Evolutionary conservation across 192 early-diverging fungal genomes (phyloP).

Genomic region (Phlyctochytrium planicorne): DNA sequence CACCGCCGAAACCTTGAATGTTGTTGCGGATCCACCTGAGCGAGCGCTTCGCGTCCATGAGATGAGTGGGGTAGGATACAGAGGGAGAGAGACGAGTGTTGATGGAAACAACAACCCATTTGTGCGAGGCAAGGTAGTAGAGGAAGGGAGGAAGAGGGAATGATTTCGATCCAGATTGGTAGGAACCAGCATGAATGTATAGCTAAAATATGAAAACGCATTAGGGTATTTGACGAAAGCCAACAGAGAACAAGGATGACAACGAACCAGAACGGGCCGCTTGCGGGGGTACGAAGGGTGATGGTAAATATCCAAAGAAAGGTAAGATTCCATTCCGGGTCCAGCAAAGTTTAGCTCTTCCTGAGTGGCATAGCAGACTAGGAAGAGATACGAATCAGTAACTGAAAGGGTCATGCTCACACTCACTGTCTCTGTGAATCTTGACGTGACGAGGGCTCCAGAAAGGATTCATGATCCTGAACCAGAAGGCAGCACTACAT

Average conservation of each 20-base stretch:
- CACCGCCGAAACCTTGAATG: constrained; percentile 58
- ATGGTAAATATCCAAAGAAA: constrained; percentile 39
- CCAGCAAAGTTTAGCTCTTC: constrained; percentile 27
- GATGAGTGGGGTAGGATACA: constrained; percentile 49
- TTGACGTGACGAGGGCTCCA: constrained; percentile 28
- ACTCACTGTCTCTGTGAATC: constrained; percentile 31
- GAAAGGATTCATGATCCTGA: constrained; percentile 38
- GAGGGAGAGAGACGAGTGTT: constrained; percentile 49
- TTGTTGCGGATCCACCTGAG: constrained; percentile 62
- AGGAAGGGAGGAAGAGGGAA: constrained; percentile 26
- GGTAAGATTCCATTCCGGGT: constrained; percentile 12
- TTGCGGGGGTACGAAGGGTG: constrained; percentile 37
- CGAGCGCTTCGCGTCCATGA: constrained; percentile 65
- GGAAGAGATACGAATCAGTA: not conserved
- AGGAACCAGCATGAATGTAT: constrained; percentile 64
- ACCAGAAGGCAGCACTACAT: constrained; percentile 29
- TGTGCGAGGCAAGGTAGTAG: constrained; percentile 38
- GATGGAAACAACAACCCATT: constrained; percentile 58
- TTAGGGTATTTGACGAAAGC: not conserved
- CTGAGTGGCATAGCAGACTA: constrained; percentile 38
- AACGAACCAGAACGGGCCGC: constrained; percentile 31
- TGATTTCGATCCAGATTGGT: constrained; percentile 53
- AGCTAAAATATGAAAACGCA: constrained; percentile 37
- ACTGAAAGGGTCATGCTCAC: not conserved
- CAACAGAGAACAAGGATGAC: not conserved